A percentile compares a stretch with the other conserved stretches of the same genome.
Conservation (phyloP, 805 yeast genomes). For the Saccharomycopsis vini region DNA sequence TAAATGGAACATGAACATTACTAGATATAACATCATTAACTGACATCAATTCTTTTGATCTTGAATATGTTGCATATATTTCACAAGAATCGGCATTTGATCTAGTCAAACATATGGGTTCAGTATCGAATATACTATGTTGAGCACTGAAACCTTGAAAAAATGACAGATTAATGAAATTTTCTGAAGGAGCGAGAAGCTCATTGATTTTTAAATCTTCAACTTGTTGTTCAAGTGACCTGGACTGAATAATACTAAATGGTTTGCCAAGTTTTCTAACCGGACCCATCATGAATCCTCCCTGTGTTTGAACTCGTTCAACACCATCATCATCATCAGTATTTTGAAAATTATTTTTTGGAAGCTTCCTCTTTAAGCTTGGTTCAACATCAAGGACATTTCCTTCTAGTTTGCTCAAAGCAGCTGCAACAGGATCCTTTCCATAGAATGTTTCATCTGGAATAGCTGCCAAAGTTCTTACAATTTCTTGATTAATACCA, state of each 20-base stretch:
- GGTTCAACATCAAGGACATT: neutral
- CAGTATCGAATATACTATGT: constrained; percentile 5
- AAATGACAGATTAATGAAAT: neutral
- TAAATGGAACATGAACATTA: constrained; percentile 64
- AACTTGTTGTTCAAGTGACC: constrained; percentile 13
- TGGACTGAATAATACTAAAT: too few species aligned
- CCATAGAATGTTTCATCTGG: constrained; percentile 65
- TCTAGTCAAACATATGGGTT: neutral
- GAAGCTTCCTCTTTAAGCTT: neutral
- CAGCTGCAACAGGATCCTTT: constrained; percentile 64
- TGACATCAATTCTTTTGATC: neutral
- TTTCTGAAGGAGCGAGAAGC: neutral
- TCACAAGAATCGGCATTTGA: neutral
- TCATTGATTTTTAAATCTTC: constrained; percentile 10
- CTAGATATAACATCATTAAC: neutral
- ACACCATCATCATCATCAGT: neutral
- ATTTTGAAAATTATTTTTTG: too few species aligned
- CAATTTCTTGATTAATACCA: constrained; percentile 46
- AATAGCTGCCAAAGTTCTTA: constrained; percentile 71
- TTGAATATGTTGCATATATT: neutral
- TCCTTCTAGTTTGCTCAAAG: constrained; percentile 70
- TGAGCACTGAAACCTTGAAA: constrained; percentile 1
- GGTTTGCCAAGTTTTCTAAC: too few species aligned
- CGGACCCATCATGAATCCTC: neutral
- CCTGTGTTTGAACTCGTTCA: constrained; percentile 1